Conservation (phyloP, 352 stramenopile genomes). For the Pythium dissimile region DNA sequence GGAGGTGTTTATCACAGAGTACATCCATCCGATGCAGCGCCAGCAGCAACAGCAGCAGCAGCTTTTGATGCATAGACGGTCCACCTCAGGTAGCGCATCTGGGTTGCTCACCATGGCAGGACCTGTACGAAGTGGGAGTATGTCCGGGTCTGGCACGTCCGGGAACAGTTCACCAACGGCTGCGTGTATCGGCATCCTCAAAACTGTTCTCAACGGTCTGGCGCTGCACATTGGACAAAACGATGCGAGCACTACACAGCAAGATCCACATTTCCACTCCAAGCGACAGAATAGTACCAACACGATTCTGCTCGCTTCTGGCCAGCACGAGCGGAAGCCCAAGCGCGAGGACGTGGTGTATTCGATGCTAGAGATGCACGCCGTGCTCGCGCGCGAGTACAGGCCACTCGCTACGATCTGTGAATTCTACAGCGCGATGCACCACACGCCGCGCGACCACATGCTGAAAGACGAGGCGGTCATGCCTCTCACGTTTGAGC, state of each 20-base stretch:
- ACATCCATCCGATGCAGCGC: slow-evolving; percentile 40
- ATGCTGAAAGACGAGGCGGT: slow-evolving; percentile 39
- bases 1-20: slow-evolving; percentile 50
- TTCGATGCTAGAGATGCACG: slow-evolving; percentile 77
- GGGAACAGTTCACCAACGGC: slow-evolving; percentile 24
- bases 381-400: slow-evolving; percentile 55
- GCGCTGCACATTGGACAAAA: slow-evolving; percentile 40
- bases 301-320: slow-evolving; percentile 2
- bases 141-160: not conserved
- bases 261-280: slow-evolving; percentile 21
- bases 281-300: slow-evolving; percentile 10
- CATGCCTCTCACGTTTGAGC: slow-evolving; percentile 56
- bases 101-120: not conserved
- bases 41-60: slow-evolving; percentile 16
- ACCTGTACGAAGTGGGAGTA: slow-evolving; percentile 9
- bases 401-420: slow-evolving; percentile 66
- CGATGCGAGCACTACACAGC: slow-evolving; percentile 16
- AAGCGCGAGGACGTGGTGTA: slow-evolving; percentile 61
- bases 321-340: slow-evolving; percentile 17
- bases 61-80: slow-evolving; percentile 5
- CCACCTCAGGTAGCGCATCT: slow-evolving; percentile 1
- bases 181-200: slow-evolving; percentile 29
- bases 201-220: slow-evolving; percentile 45
- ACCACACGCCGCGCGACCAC: slow-evolving; percentile 27
- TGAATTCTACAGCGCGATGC: slow-evolving; percentile 66